Percentiles rank a stretch among this genome's conserved stretches.
phyloP scores from a whole-genome alignment of 2,329 filamentous ascomycete genomes.

The Dactylellina leptospora region DNA sequence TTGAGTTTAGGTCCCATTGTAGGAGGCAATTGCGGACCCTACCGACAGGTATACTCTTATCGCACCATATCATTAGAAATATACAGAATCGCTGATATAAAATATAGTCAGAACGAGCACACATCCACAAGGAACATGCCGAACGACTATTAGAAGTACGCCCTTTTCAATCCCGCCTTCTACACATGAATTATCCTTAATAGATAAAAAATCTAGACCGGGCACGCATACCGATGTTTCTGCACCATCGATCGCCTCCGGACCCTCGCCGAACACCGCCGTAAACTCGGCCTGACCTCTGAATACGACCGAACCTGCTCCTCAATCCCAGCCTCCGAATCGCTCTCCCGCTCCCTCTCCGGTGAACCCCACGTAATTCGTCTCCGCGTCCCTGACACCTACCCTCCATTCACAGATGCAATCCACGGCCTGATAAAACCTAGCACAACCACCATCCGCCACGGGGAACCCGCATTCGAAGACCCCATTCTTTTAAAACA shows the following conservation, averaged over 20 bases:
- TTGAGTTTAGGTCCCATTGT: slow-evolving; percentile 73
- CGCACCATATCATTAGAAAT: not conserved
- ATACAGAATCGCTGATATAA: not conserved
- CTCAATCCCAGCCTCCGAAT: slow-evolving; percentile 72
- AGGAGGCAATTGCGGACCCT: slow-evolving; percentile 83
- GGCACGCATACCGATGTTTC: slow-evolving; percentile 91
- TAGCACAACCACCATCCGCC: slow-evolving; percentile 62
- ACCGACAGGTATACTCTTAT: slow-evolving; percentile 72
- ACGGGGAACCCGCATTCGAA: slow-evolving; percentile 68
- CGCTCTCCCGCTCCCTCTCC: slow-evolving; percentile 72
- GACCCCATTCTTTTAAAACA: slow-evolving; percentile 91
- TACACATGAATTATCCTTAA: slow-evolving; percentile 1
- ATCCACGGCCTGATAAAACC: slow-evolving; percentile 77
- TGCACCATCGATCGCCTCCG: slow-evolving; percentile 78
- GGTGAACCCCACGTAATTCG: slow-evolving; percentile 81
- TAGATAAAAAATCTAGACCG: slow-evolving; percentile 60
- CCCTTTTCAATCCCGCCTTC: not conserved
- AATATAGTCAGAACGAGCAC: slow-evolving; percentile 77
- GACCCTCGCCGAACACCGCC: slow-evolving; percentile 70
- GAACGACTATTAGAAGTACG: slow-evolving; percentile 69
- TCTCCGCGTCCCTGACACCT: slow-evolving; percentile 65
- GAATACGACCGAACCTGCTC: slow-evolving; percentile 79
- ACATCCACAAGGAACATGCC: slow-evolving; percentile 76
- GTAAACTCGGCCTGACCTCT: slow-evolving; percentile 67
- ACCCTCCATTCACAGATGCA: slow-evolving; percentile 75